Evolutionary conservation across 805 yeast genomes (phyloP), one percentile per base, ranked within the genome.

Genomic region (Kluyveromyces wickerhamii): DNA sequence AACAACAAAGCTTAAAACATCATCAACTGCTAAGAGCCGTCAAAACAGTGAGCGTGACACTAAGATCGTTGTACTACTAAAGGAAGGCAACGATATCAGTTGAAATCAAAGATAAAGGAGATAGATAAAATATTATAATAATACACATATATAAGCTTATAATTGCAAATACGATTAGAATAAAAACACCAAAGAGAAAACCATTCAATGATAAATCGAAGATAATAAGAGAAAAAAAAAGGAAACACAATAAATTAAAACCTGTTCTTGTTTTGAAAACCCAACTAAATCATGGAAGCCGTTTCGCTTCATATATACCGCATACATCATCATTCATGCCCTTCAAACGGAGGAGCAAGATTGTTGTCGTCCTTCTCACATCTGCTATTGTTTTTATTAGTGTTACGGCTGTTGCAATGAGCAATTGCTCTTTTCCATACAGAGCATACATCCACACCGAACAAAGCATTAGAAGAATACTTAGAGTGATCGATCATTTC

Each of bases 381-480:
- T 14, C 6, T 9, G 7, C n/a, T 10, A 23, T 23, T 10, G 11
- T 6, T 14, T 23, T 23, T 14, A 23, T 28, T 15, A 18, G n/a
- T 28, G 13, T 24, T 24, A n/a, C 27, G 7, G 11, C 22, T 23
- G 20, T 26, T 23, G 18, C 35, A 25, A 19, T 34, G 28, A 17
- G 35, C 52, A 2, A 52, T 48, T 3, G 59, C 60, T 22, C 60
- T 43, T 40, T 54, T 48, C 59, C 57, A 55, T 11, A 57, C 60
- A 9, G 62, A 54, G 31, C 52, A 52, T 4, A 57, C 55, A 36
- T 57, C 62, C 11, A 57, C 62, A 24, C 62, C 62, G 35, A 55
- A 57, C 13, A 57, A 34, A 0, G 59, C 57, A 30, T 51, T 47
- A 5, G 54, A 44, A 7, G 57, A 44, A 14, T 49, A 41, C 31